Conservation (phyloP, 768 basidiomycete species). For the Suillus subalutaceus region DNA sequence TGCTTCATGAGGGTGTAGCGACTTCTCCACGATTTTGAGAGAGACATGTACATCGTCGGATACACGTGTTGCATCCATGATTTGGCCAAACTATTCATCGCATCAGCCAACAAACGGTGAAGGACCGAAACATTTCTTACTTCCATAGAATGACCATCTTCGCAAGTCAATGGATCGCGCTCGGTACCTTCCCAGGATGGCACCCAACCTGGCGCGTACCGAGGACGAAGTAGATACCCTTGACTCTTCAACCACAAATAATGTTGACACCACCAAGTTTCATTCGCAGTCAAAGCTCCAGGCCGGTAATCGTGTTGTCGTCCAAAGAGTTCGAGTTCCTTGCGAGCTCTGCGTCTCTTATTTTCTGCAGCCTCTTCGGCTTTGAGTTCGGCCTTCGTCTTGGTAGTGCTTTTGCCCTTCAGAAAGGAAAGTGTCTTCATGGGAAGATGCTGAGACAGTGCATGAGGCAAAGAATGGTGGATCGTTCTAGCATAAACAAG, state of each 20-base stretch:
- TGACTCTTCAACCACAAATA: conserved; percentile 31
- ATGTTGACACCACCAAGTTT: conserved; percentile 21
- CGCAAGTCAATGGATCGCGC: conserved; percentile 8
- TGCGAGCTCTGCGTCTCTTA: conserved; percentile 2
- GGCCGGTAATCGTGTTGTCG: not conserved
- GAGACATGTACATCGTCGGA: conserved; percentile 31
- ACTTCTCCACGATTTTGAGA: conserved; percentile 29
- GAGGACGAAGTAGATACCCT: conserved; percentile 36
- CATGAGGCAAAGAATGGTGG: too few relatives aligned
- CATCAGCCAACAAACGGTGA: not conserved
- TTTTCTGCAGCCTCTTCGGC: not conserved
- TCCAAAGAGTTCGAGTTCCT: conserved; percentile 5
- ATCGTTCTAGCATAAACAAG: not conserved
- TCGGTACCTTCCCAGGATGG: conserved; percentile 33
- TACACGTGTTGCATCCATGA: conserved; percentile 34
- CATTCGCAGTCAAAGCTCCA: conserved; percentile 4
- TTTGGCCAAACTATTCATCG: conserved; percentile 9
- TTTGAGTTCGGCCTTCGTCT: not conserved
- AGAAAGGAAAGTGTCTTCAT: too few relatives aligned
- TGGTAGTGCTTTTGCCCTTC: not conserved
- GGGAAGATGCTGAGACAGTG: too few relatives aligned
- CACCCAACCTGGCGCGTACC: conserved; percentile 37
- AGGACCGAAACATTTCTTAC: not conserved
- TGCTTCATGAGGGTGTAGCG: conserved; percentile 30
- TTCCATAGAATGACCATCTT: conserved; percentile 3